phyloP scores from a whole-genome alignment of 805 yeast species.

The Lachancea kluyveri region DNA sequence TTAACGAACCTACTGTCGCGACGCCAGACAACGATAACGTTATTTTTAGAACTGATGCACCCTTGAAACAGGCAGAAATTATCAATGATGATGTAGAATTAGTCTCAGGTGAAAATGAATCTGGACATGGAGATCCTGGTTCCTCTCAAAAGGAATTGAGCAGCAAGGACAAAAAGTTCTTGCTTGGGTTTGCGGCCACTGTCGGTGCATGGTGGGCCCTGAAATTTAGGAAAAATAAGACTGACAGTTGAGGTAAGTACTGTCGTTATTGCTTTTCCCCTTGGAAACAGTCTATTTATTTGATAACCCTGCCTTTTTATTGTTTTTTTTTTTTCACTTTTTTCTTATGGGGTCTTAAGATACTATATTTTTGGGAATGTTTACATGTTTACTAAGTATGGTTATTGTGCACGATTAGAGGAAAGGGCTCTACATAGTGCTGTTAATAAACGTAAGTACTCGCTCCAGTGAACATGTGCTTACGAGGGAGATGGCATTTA shows the following conservation, averaged over 20 bases:
- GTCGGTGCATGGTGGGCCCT: conserved; percentile 28
- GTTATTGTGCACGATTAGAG: too few species aligned
- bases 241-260: neutral
- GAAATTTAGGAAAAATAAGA: conserved; percentile 10
- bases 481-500: too few species aligned
- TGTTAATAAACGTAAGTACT: too few species aligned
- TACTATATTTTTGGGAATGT: too few species aligned
- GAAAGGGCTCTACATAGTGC: too few species aligned
- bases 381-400: too few species aligned
- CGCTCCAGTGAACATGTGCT: too few species aligned
- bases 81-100: conserved; percentile 8
- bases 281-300: too few species aligned
- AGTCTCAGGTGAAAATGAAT: conserved; percentile 1
- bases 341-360: neutral
- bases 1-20: conserved; percentile 6
- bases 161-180: conserved; percentile 20
- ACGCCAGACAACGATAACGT: conserved; percentile 11
- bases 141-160: conserved; percentile 12
- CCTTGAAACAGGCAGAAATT: conserved; percentile 4
- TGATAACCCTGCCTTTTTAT: neutral
- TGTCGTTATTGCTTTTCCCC: too few species aligned
- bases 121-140: neutral
- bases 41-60: conserved; percentile 8
- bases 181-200: conserved; percentile 21
- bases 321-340: neutral